These are phyloP conservation scores for Penicillium thymicola DNA, from an alignment of 2,329 filamentous ascomycete genomes.

Conservation along the genomic window DNA sequence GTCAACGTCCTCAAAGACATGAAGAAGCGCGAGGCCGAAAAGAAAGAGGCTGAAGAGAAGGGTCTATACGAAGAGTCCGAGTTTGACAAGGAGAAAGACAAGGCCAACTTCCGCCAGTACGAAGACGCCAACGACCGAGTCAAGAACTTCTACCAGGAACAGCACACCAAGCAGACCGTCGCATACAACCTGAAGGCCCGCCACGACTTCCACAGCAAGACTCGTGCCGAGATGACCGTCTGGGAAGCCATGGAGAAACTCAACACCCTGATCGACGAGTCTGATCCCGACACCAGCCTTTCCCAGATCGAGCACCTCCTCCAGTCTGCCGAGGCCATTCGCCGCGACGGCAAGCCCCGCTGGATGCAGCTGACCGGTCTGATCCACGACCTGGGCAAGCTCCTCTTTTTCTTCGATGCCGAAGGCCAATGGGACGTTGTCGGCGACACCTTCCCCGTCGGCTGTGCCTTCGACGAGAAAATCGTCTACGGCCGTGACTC, in stretches of 20 bases:
- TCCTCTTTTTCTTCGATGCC: conserved; percentile 60
- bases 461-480: conserved; percentile 55
- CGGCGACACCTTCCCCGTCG: conserved; percentile 55
- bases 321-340: conserved; percentile 84
- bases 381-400: conserved; percentile 48
- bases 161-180: conserved; percentile 57
- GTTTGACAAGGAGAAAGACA: conserved; percentile 74
- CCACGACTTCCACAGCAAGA: conserved; percentile 64
- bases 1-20: conserved; percentile 60
- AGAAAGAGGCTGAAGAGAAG: conserved; percentile 43
- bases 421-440: conserved; percentile 91
- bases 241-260: conserved; percentile 93
- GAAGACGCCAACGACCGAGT: conserved; percentile 78
- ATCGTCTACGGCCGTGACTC: conserved; percentile 76
- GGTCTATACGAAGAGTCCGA: conserved; percentile 55
- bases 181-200: conserved; percentile 80
- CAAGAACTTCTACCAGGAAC: conserved; percentile 78
- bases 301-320: conserved; percentile 87
- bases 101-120: conserved; percentile 77
- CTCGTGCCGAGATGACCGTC: conserved; percentile 73
- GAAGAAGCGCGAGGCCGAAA: conserved; percentile 52
- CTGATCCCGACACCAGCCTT: conserved; percentile 82
- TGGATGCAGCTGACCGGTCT: conserved; percentile 50
- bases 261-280: conserved; percentile 86
- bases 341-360: conserved; percentile 61